Conservation (phyloP, 345 rosid species). For the Citrus medica region DNA sequence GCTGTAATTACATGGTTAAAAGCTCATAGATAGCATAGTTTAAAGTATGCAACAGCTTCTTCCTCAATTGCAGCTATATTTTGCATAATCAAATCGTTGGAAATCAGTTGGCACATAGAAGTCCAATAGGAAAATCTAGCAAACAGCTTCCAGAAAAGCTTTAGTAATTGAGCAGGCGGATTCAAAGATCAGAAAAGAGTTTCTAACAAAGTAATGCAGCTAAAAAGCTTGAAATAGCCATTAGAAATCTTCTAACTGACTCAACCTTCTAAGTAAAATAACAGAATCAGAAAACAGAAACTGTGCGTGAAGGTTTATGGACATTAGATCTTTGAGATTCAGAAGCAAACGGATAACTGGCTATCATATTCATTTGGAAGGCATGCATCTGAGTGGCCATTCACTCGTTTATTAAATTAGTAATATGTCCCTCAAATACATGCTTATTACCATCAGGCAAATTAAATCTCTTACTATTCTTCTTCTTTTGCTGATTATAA, state of each 20-base stretch:
- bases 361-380: neutral
- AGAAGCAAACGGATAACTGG: neutral
- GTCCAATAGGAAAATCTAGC: neutral
- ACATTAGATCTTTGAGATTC: neutral
- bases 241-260: neutral
- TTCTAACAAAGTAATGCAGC: too few relatives aligned
- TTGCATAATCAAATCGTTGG: neutral
- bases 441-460: constrained; percentile 8
- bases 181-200: neutral
- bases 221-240: neutral
- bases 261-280: neutral
- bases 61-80: neutral
- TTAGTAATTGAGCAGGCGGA: neutral
- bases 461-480: constrained; percentile 4
- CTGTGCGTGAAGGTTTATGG: neutral
- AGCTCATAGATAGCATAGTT: neutral
- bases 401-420: constrained; percentile 5
- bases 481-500: constrained; percentile 6
- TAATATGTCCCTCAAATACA: neutral
- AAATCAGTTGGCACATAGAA: neutral
- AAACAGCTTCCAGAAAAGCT: neutral
- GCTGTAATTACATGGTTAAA: neutral
- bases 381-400: constrained; percentile 1
- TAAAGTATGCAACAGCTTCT: neutral
- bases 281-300: neutral